Base-by-base conservation (phyloP, 768 basidiomycete species). In the Kwoniella sp. region DNA sequence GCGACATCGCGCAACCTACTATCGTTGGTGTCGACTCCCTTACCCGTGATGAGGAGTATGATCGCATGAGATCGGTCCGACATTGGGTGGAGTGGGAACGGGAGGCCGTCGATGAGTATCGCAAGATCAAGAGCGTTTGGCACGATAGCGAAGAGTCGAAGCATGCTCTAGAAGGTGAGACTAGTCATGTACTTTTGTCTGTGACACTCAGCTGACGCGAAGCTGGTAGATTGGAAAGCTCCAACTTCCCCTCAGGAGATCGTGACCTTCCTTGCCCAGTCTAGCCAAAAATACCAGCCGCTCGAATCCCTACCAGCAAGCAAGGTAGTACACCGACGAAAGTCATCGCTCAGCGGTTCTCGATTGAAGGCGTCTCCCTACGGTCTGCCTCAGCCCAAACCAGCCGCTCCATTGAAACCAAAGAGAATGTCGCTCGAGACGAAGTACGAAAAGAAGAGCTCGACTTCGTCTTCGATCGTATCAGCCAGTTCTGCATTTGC, bases 371-470 rank as follows among this genome's bases (percentile, higher is more conserved):
- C 25, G 10, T 70, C 68, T 12, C 68, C 68, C 11, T 67, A 70
- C 36, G 62, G 62, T 17, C 50, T 67, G 22, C 68, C 65, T 12
- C 39, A 57, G 1, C 60, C 62, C 15, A 52, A 41, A 19, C 49
- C 46, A 1, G 20, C 39, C 12, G 20, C 38, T 26, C 33, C 25
- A 8, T 17, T 29, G 1, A 23, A 42, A 25, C 53, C 54, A 26
- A 51, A 54, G 8, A 61, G 56, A 43, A 46, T 47, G 23, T 62
- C 62, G 0, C 29, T 69, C 3, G 56, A 48, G 5, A 69, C 64
- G 46, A 69, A 69, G 48, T 69, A 66, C 34, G 64, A 69, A 41
- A 46, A 65, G 44, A 65, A 59, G 17, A 63, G 59, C 38, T 69
- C 67, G n/a, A 56, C 62, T 0, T 50, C 57, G 1, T n/a, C n/a